These are phyloP conservation scores for Fragaria ananassa DNA, from an alignment of 306 rosid species.

Conservation along the genomic window DNA sequence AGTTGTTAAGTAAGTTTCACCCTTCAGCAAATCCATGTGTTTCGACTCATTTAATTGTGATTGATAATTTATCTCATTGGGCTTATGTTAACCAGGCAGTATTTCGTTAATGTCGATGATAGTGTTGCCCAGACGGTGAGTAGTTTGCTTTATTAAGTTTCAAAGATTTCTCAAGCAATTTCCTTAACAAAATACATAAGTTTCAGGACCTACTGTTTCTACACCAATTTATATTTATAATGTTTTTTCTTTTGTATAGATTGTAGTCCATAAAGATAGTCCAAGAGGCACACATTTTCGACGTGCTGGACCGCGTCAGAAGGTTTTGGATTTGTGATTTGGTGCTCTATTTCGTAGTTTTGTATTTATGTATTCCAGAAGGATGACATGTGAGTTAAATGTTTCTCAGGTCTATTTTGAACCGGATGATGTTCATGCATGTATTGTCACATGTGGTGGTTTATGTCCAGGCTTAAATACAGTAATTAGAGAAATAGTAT, in stretches of 20 bases:
- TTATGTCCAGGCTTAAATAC: constrained; percentile 58
- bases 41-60: neutral
- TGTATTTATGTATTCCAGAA: neutral
- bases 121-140: constrained; percentile 49
- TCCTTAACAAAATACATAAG: neutral
- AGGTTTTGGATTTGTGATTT: constrained; percentile 22
- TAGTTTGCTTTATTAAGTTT: neutral
- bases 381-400: neutral
- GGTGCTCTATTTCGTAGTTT: neutral
- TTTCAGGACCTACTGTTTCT: neutral
- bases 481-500: constrained; percentile 53
- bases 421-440: constrained; percentile 46
- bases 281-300: constrained; percentile 46
- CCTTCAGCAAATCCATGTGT: neutral
- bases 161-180: neutral
- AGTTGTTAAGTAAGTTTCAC: constrained; percentile 38
- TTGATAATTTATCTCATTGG: neutral
- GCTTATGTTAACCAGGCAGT: constrained; percentile 30
- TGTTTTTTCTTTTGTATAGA: constrained; percentile 27
- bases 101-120: constrained; percentile 40
- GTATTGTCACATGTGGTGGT: constrained; percentile 64
- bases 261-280: constrained; percentile 32
- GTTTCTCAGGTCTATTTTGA: constrained; percentile 47
- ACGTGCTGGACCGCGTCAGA: constrained; percentile 46
- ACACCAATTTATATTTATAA: neutral